Evolutionary conservation across 345 rosid genomes (phyloP).

Genomic region (Syzygium jambos): DNA sequence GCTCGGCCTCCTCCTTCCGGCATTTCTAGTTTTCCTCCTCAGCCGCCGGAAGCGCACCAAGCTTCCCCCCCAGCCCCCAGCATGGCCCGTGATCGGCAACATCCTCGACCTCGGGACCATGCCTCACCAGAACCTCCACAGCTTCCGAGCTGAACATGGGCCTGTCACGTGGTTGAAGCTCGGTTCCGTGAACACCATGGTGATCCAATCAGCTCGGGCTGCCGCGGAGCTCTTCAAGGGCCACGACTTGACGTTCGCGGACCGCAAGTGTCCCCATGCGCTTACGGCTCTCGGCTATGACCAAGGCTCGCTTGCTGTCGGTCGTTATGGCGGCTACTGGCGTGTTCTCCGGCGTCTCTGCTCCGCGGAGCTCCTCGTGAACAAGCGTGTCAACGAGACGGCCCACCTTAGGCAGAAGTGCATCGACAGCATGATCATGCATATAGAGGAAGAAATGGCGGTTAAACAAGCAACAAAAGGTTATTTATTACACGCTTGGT

Average conservation of each 20-base stretch:
- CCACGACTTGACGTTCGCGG: not conserved
- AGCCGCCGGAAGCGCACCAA: not conserved
- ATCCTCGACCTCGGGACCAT: not conserved
- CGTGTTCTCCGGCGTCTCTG: not conserved
- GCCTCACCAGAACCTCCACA: not conserved
- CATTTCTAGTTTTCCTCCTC: not conserved
- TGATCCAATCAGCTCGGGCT: not conserved
- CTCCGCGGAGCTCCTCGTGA: not conserved
- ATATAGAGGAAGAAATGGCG: not conserved
- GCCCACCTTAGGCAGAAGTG: not conserved
- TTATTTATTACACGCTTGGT: not conserved
- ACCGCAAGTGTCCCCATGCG: not conserved
- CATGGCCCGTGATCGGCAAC: not conserved
- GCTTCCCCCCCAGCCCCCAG: not conserved
- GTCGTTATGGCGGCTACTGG: not conserved
- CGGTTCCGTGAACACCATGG: not conserved
- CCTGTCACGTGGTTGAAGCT: not conserved
- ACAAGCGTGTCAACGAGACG: not conserved
- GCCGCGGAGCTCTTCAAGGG: not conserved
- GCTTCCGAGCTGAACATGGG: no score
- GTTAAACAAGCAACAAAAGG: not conserved
- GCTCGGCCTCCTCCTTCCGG: not conserved
- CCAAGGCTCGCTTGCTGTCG: not conserved
- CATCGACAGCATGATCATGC: not conserved
- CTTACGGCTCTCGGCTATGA: not conserved